Evolutionary conservation across 352 stramenopile genomes (phyloP).

Genomic region (Phytophthora vignae): DNA sequence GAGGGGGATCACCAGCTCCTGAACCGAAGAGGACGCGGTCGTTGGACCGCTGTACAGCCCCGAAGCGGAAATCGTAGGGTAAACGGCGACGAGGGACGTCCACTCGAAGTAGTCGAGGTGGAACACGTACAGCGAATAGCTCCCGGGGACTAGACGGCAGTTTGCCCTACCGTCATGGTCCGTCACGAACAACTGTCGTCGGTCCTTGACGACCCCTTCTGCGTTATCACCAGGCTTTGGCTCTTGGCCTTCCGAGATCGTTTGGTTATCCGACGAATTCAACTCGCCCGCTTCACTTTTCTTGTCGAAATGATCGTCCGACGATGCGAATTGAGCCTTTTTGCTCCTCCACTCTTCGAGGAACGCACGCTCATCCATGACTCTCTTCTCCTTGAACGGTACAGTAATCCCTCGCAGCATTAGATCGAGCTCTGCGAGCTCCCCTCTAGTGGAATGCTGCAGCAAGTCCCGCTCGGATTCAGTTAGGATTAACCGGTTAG

Average conservation of each 20-base stretch:
- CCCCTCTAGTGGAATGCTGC: slow-evolving; percentile 41
- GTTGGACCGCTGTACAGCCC: slow-evolving; percentile 45
- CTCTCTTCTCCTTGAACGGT: slow-evolving; percentile 9
- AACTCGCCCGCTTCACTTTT: background rate
- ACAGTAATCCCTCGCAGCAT: slow-evolving; percentile 11
- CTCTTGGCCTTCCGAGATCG: slow-evolving; percentile 11
- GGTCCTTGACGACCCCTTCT: slow-evolving; percentile 32
- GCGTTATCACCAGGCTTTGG: slow-evolving; percentile 12
- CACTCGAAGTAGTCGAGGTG: slow-evolving; percentile 80
- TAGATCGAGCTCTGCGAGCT: slow-evolving; percentile 36
- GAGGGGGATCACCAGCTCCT: slow-evolving; percentile 66
- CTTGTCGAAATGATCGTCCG: slow-evolving; percentile 14
- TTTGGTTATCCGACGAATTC: slow-evolving; percentile 5
- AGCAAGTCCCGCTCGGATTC: slow-evolving; percentile 64
- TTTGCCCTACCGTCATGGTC: slow-evolving; percentile 45
- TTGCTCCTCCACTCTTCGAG: slow-evolving; percentile 22
- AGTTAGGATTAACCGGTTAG: slow-evolving; percentile 44
- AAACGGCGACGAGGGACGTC: slow-evolving; percentile 67
- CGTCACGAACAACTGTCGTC: slow-evolving; percentile 44
- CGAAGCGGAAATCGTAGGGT: slow-evolving; percentile 53
- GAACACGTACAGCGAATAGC: slow-evolving; percentile 77
- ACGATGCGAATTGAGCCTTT: slow-evolving; percentile 9
- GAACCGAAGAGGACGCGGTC: slow-evolving; percentile 33
- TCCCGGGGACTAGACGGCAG: slow-evolving; percentile 58
- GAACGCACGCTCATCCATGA: slow-evolving; percentile 10